Base-by-base conservation (phyloP, 1,139 yeast species). In the Debaryomycetaceae sp. region DNA sequence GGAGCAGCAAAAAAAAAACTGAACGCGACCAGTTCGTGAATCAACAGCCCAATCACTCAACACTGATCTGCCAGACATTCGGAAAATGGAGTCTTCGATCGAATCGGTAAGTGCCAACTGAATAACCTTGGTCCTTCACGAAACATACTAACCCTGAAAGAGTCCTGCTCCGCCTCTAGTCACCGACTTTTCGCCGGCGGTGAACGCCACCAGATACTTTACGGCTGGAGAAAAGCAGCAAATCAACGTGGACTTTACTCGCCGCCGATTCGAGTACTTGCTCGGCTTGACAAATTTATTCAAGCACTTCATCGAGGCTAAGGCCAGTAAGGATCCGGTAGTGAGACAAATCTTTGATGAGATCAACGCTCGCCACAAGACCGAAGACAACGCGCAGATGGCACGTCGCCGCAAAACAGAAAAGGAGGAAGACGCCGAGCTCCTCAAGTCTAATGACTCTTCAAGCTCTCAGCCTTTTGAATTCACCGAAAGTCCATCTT, bases 391-490 rank as follows among this genome's bases (percentile, higher is more conserved):
- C 8, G 20, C 6, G 6, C 6, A 18, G 6, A 31, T 41, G 5
- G 41, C 39, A 37, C 62, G 67, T 31, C 57, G 71, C 39, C 63
- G 83, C 32, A 73, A 75, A 37, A 69, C 79, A 1, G 80, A 76
- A 46, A 70, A 74, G 41, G 85, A 77, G 43, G 86, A 77, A 49
- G 83, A 76, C 44, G 80, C 75, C 2, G 81, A 76, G 43, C 59
- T 75, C 27, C 56, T 76, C 43, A 61, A 68, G 25, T 77, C 71
- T 33, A 79, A 73, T 39, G 68, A 59, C 12, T 53, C 53, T 13
- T 15, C 25, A 12, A 55, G 63, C 3, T 51, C 60, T 5, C 42
- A 52, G 6, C 57, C 67, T 28, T 63, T 69, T 10, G 83, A 75
- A 42, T 73, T 75, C 43, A 63, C 74, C 3, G 81, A 77, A 41